These are phyloP conservation scores for Umbelopsis sp. DNA, from an alignment of 192 early-diverging fungal genomes.

Conservation along the genomic window DNA sequence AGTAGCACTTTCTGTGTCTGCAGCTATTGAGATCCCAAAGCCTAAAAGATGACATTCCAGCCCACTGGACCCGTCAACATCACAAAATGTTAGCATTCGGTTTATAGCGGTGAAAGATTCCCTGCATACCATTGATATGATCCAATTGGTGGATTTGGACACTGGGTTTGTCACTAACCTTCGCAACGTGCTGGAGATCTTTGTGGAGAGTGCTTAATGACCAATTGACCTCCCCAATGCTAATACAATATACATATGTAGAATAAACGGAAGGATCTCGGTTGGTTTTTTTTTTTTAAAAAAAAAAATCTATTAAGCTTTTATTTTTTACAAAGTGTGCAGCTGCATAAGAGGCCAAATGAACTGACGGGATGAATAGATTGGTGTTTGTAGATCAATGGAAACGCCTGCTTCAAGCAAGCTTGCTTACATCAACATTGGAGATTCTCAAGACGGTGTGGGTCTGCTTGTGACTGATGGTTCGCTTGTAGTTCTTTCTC, in stretches of 20 bases:
- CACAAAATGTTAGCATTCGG: slow-evolving; percentile 56
- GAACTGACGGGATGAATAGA: no score
- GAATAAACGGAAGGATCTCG: neutral
- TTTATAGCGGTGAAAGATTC: slow-evolving; percentile 64
- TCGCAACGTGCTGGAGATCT: slow-evolving; percentile 47
- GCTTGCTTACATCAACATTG: slow-evolving; percentile 57
- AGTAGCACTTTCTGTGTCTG: neutral
- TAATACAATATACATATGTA: neutral
- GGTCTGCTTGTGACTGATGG: slow-evolving; percentile 68
- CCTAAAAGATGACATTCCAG: slow-evolving; percentile 24
- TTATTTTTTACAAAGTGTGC: slow-evolving; percentile 3
- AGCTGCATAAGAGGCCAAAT: neutral
- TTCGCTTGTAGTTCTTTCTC: slow-evolving; percentile 75
- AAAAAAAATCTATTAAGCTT: neutral
- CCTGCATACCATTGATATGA: slow-evolving; percentile 57
- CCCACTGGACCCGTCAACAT: slow-evolving; percentile 56
- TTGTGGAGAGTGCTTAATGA: slow-evolving; percentile 27
- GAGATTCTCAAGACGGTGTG: slow-evolving; percentile 77
- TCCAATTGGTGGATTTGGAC: slow-evolving; percentile 61
- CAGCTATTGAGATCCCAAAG: neutral
- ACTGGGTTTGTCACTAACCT: slow-evolving; percentile 64
- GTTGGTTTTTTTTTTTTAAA: neutral
- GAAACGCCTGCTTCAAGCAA: neutral
- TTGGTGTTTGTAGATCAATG: no score
- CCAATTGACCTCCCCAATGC: neutral